phyloP scores from a whole-genome alignment of 306 rosid species.

The Herpetospermum pedunculosum region DNA sequence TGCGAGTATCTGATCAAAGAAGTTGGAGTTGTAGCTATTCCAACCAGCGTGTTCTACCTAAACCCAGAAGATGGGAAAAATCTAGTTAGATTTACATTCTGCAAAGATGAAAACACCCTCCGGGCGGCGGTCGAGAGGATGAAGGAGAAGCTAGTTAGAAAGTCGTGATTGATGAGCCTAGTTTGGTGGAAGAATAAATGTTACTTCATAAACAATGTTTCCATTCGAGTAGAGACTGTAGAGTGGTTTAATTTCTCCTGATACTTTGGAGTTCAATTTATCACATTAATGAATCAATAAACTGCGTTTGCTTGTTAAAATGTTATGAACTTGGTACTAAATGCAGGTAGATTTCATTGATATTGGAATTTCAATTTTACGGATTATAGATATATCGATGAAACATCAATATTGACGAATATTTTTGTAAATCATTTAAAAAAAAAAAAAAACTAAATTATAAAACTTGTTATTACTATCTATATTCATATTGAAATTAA shows the following conservation, averaged over 20 bases:
- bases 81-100: slow-evolving; percentile 75
- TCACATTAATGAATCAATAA: not conserved
- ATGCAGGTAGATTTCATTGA: no score
- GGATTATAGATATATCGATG: no score
- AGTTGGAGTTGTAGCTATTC: slow-evolving; percentile 92
- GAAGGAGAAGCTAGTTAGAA: slow-evolving; percentile 57
- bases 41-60: slow-evolving; percentile 80
- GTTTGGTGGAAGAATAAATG: not conserved
- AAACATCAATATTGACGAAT: no score
- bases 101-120: slow-evolving; percentile 84
- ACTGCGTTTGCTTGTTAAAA: no score
- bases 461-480: no score
- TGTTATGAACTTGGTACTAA: no score
- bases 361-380: no score
- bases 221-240: no score
- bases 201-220: not conserved
- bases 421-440: no score
- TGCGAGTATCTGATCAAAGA: slow-evolving; percentile 85
- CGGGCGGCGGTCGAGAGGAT: slow-evolving; percentile 78
- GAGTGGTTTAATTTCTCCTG: no score
- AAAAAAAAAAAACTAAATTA: no score
- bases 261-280: not conserved
- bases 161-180: not conserved
- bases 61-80: slow-evolving; percentile 95
- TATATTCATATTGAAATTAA: no score